Base-by-base conservation (phyloP, 2,329 filamentous ascomycete genomes). In the Cladosporium sp. region DNA sequence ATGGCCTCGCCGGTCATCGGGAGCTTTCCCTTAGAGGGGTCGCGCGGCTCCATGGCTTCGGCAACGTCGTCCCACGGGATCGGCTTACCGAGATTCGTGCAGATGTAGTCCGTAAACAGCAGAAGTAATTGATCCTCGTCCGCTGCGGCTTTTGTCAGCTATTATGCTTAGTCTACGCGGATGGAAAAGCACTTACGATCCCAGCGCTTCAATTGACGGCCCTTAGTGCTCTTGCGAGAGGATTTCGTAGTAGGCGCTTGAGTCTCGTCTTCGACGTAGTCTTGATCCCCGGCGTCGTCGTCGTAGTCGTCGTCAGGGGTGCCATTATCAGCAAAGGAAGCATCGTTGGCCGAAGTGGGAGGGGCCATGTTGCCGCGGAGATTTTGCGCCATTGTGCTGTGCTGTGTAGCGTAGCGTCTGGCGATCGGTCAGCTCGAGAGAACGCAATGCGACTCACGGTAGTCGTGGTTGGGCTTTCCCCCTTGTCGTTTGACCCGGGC, bases 181-280 rank as follows among this genome's bases (percentile, higher is more conserved):
- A 14, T n/a, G 35, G 13, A 14, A 14, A 11, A 7, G 13, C n/a
- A 50, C 63, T 58, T 57, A 66, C 63, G 43, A 50, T 61, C 53
- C 63, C 63, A 66, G 52, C 63, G 62, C 31, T 62, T 56, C 11
- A 66, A 61, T 52, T 58, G 53, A 35, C 63, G 63, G 10, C 56
- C 58, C 16, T 46, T 48, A 10, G 57, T 57, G 43, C 55, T 56
- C 52, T 59, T 61, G 52, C 60, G 60, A 16, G 16, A 9, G 14
- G 32, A n/a, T 32, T 50, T 50, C 3, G 35, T 6, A 14, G 35
- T 11, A 14, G 35, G 11, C n/a, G 35, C 34, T 11, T 11, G 10
- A n/a, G n/a, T 11, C 5, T 35, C 16, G 5, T 14, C 35, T 11
- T 38, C 35, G 35, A 38, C n/a, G 9, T 38, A 38, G 10, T 38